Evolutionary conservation across 2,329 filamentous ascomycete species (phyloP).

Genomic region (Penicillium nordicum): DNA sequence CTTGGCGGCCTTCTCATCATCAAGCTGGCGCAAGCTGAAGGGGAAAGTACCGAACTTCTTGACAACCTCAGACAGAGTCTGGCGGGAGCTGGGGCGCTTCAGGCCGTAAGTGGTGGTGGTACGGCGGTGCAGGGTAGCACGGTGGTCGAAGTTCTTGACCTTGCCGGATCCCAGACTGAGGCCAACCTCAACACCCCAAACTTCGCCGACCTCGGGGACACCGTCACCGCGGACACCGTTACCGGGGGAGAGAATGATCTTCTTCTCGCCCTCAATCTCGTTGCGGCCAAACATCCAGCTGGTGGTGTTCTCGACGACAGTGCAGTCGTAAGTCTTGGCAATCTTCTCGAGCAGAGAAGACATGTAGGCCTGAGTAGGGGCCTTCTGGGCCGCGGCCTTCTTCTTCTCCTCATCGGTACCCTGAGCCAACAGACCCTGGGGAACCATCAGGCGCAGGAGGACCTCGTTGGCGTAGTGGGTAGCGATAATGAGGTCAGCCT

Average conservation of each 20-base stretch:
- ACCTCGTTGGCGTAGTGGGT: slow-evolving; percentile 96
- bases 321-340: slow-evolving; percentile 84
- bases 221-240: slow-evolving; percentile 90
- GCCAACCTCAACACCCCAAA: slow-evolving; percentile 97
- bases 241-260: slow-evolving; percentile 82
- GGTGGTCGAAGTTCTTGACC: slow-evolving; percentile 85
- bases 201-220: slow-evolving; percentile 80
- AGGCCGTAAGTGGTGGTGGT: slow-evolving; percentile 88
- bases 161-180: slow-evolving; percentile 89
- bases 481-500: slow-evolving; percentile 83
- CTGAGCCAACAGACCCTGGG: slow-evolving; percentile 76
- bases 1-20: slow-evolving; percentile 93
- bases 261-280: slow-evolving; percentile 97
- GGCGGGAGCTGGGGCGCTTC: slow-evolving; percentile 89
- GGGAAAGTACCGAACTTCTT: slow-evolving; percentile 98
- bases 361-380: slow-evolving; percentile 82
- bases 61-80: slow-evolving; percentile 88
- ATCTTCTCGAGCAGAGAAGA: slow-evolving; percentile 86
- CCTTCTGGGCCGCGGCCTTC: slow-evolving; percentile 78
- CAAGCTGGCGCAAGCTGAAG: slow-evolving; percentile 94
- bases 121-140: slow-evolving; percentile 87
- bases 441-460: slow-evolving; percentile 83
- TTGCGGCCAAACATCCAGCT: slow-evolving; percentile 96
- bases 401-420: slow-evolving; percentile 94
- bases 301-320: slow-evolving; percentile 94